Evolutionary conservation across 805 yeast genomes (phyloP).

Genomic region (Zygoascus flipseniorum): DNA sequence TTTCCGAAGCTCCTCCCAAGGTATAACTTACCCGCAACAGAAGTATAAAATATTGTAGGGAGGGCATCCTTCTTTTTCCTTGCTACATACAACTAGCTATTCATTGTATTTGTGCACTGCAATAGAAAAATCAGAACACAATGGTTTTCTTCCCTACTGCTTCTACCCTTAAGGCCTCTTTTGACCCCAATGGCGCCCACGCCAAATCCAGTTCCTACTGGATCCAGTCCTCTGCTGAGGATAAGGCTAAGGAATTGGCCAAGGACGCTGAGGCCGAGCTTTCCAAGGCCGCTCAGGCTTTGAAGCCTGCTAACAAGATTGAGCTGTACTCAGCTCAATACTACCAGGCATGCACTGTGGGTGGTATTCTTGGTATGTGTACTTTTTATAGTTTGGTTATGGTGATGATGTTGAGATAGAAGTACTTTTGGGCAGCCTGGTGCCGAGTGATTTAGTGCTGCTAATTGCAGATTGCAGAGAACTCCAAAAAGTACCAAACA

Average conservation of each 20-base stretch:
- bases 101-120: neutral
- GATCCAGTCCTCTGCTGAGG: slow-evolving; percentile 26
- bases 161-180: slow-evolving; percentile 28
- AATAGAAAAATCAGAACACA: neutral
- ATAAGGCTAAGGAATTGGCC: slow-evolving; percentile 20
- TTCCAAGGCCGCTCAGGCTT: slow-evolving; percentile 23
- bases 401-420: neutral
- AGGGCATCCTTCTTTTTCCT: neutral
- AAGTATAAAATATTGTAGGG: neutral
- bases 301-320: slow-evolving; percentile 18
- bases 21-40: neutral
- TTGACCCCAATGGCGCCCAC: slow-evolving; percentile 30
- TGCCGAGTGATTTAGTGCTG: neutral
- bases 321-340: slow-evolving; percentile 53
- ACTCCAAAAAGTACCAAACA: neutral
- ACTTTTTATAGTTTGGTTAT: neutral
- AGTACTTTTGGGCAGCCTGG: neutral
- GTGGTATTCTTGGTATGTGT: slow-evolving; percentile 42
- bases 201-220: slow-evolving; percentile 24
- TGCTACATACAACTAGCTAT: slow-evolving; percentile 1
- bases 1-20: no score
- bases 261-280: slow-evolving; percentile 28
- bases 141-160: slow-evolving; percentile 34
- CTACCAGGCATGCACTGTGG: slow-evolving; percentile 65
- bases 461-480: neutral